A percentile compares a stretch with the other conserved stretches of the same genome.
These are phyloP conservation scores for Iris pallida DNA, from an alignment of 116 monocot species.

Conservation along the genomic window DNA sequence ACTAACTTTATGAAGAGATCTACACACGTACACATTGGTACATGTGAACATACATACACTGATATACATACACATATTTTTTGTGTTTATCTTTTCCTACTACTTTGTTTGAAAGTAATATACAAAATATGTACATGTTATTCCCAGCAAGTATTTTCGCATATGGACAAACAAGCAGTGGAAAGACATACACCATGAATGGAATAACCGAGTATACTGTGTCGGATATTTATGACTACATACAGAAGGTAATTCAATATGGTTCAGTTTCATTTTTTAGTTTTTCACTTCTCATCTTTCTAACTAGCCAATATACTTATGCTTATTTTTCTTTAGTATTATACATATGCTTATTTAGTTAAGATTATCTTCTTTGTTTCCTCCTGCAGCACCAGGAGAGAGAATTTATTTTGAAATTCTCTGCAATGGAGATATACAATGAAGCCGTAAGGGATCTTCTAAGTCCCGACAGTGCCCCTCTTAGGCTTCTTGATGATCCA, in stretches of 20 bases:
- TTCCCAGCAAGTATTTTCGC: constrained; percentile 93
- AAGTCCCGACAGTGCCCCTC: constrained; percentile 57
- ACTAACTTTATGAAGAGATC: background rate
- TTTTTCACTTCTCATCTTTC: too few relatives aligned
- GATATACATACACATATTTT: too few relatives aligned
- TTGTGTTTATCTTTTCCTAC: background rate
- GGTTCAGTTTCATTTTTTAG: too few relatives aligned
- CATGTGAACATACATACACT: background rate
- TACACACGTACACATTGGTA: background rate
- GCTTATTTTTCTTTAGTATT: too few relatives aligned
- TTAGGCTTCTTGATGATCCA: constrained; percentile 97
- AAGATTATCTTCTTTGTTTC: background rate
- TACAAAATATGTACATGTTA: constrained; percentile 4
- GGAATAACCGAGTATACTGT: constrained; percentile 82
- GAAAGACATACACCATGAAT: constrained; percentile 96
- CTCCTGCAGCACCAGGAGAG: constrained; percentile 79
- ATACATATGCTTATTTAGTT: background rate
- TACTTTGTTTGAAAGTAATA: background rate
- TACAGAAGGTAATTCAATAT: constrained; percentile 46
- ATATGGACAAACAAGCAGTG: constrained; percentile 99
- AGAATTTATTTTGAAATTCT: constrained; percentile 79
- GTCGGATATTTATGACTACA: constrained; percentile 88
- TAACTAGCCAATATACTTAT: too few relatives aligned
- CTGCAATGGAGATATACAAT: constrained; percentile 98
- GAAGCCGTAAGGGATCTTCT: constrained; percentile 96